These are phyloP conservation scores for Penicillium sp. DNA, from an alignment of 2,329 filamentous ascomycete genomes.

Conservation along the genomic window DNA sequence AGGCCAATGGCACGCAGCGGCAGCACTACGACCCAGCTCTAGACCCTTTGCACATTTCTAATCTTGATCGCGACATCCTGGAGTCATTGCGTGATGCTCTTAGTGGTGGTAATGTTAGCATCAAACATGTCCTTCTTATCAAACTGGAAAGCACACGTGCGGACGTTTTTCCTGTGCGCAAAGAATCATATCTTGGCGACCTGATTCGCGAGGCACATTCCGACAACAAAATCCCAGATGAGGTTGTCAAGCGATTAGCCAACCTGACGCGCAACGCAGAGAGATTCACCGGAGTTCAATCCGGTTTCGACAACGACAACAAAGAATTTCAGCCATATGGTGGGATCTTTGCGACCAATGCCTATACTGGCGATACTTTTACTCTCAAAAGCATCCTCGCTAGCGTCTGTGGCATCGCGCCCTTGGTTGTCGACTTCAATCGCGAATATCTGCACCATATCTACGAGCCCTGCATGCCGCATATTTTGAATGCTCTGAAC, in stretches of 20 bases:
- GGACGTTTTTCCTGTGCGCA: constrained; percentile 46
- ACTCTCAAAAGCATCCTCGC: constrained; percentile 46
- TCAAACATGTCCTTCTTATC: constrained; percentile 45
- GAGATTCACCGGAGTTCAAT: constrained; percentile 18
- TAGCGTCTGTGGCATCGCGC: constrained; percentile 41
- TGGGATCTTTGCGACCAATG: constrained; percentile 41
- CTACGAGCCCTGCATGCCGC: constrained; percentile 47
- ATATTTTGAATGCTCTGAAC: constrained; percentile 22
- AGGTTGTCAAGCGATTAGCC: constrained; percentile 24
- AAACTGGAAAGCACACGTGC: constrained; percentile 46
- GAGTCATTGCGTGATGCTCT: constrained; percentile 22
- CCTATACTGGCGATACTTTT: constrained; percentile 43
- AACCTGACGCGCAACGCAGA: constrained; percentile 26
- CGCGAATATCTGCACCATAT: constrained; percentile 40
- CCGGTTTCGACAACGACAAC: constrained; percentile 14
- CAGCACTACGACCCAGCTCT: constrained; percentile 36
- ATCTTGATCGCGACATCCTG: constrained; percentile 35
- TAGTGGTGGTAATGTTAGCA: constrained; percentile 26
- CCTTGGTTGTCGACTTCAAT: constrained; percentile 45
- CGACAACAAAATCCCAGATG: constrained; percentile 31
- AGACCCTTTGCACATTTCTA: constrained; percentile 46
- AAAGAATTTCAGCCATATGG: constrained; percentile 29
- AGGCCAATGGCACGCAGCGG: background rate
- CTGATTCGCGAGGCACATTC: constrained; percentile 36
- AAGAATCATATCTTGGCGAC: constrained; percentile 33